Evolutionary conservation across 1,284 basidiomycete genomes (phyloP).

Genomic region (Chondrostereum purpureum): DNA sequence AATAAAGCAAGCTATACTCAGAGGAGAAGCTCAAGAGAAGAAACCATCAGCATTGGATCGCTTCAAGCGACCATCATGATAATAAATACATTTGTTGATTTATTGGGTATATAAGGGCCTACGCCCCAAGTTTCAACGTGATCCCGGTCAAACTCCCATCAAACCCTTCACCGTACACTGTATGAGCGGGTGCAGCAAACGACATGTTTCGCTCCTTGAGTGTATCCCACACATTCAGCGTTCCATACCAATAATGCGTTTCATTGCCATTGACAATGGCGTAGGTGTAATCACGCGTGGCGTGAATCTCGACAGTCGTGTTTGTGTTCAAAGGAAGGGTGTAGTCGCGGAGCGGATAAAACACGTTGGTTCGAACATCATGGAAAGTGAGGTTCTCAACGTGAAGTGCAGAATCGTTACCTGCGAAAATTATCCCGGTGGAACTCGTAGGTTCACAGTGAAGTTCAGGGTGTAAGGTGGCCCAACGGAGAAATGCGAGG

Average conservation of each 20-base stretch:
- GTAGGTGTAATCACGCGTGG: conserved; percentile 30
- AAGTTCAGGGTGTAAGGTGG: conserved; percentile 39
- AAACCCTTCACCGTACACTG: conserved; percentile 27
- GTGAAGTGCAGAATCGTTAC: conserved; percentile 30
- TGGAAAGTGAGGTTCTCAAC: conserved; percentile 31
- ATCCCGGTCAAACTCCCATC: conserved; percentile 9
- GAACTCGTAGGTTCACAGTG: conserved; percentile 20
- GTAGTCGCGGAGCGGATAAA: conserved; percentile 28
- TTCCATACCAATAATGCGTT: conserved; percentile 29
- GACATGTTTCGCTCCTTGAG: conserved; percentile 21
- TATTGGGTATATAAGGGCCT: too few species aligned
- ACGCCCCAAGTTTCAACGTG: not conserved
- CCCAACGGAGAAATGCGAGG: conserved; percentile 31
- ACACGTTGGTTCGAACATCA: conserved; percentile 27
- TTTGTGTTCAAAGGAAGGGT: too few species aligned
- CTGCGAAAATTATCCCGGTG: conserved; percentile 24
- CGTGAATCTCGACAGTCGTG: conserved; percentile 22
- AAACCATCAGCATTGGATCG: conserved; percentile 65
- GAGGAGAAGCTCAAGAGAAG: conserved; percentile 30
- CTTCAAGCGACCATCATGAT: conserved; percentile 33
- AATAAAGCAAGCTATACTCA: conserved; percentile 33
- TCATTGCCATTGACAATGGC: conserved; percentile 22
- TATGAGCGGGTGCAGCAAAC: conserved; percentile 1
- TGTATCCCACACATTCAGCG: conserved; percentile 33
- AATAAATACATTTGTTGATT: not conserved